Conservation (phyloP, 441 rosid genomes). For the Mallotus japonicus region DNA sequence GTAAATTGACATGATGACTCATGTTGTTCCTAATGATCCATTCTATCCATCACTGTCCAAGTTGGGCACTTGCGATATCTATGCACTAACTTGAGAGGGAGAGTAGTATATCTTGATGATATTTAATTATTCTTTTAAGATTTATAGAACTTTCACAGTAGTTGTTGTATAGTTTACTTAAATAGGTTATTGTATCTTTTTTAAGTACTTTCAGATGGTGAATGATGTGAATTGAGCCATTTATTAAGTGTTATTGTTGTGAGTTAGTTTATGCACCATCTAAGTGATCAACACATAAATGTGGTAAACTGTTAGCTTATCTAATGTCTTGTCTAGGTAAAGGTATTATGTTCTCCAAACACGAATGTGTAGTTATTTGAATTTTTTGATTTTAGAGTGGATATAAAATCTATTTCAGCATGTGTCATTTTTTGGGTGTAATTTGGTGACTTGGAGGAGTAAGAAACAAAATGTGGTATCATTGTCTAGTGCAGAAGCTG, state of each 20-base stretch:
- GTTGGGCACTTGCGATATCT: conserved; percentile 1
- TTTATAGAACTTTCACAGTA: no score
- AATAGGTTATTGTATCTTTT: no score
- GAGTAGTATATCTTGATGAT: no score
- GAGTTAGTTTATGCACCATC: neutral
- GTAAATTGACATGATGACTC: conserved; percentile 4
- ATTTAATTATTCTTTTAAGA: no score
- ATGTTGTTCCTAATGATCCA: neutral
- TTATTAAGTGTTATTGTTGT: neutral
- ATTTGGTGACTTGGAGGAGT: neutral
- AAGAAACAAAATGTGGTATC: neutral
- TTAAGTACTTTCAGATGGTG: no score
- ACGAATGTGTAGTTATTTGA: neutral
- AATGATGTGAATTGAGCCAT: no score
- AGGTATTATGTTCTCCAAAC: conserved; percentile 4
- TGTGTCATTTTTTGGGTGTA: conserved; percentile 4
- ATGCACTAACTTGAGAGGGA: neutral
- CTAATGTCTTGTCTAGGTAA: neutral
- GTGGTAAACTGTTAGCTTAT: neutral
- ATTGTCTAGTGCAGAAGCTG: neutral
- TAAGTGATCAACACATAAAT: neutral
- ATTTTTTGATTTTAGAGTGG: neutral
- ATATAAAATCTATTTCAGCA: neutral
- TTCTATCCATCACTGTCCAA: neutral
- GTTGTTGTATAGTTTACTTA: no score